These are phyloP conservation scores for Penicillium decumbens DNA, from an alignment of 2,329 filamentous ascomycete genomes.

Conservation along the genomic window DNA sequence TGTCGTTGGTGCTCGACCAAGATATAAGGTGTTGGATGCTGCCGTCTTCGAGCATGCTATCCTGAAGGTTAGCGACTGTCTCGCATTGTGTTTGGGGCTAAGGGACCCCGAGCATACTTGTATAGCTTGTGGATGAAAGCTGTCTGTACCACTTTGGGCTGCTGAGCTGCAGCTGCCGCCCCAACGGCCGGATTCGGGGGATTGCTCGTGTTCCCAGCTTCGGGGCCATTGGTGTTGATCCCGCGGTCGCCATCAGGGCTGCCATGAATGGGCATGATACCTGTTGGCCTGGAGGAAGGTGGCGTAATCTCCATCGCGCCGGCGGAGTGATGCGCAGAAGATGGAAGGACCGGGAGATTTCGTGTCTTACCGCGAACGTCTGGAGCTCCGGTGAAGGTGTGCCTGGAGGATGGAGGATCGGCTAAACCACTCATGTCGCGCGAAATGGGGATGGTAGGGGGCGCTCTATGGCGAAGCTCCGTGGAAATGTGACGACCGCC, in stretches of 20 bases:
- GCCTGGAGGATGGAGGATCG: conserved; percentile 40
- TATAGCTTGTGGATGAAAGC: conserved; percentile 99
- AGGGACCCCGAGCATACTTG: conserved; percentile 60
- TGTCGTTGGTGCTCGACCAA: conserved; percentile 89
- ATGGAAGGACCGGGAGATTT: conserved; percentile 48
- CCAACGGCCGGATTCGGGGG: conserved; percentile 34
- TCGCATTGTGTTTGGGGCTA: neutral
- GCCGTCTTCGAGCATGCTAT: conserved; percentile 91
- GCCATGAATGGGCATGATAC: conserved; percentile 42
- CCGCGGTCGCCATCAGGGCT: conserved; percentile 49
- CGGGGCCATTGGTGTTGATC: conserved; percentile 35
- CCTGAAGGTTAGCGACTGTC: conserved; percentile 17
- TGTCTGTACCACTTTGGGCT: conserved; percentile 96
- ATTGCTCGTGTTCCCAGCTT: conserved; percentile 28
- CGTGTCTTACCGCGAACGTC: conserved; percentile 46
- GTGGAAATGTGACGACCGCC: neutral
- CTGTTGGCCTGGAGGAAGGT: conserved; percentile 44
- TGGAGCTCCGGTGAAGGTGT: conserved; percentile 42
- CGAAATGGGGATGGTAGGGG: conserved; percentile 13
- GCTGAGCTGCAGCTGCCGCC: conserved; percentile 61
- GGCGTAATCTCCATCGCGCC: conserved; percentile 55
- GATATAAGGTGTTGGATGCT: conserved; percentile 93
- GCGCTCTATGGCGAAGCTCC: neutral
- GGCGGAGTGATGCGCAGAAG: conserved; percentile 41
- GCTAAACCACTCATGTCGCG: conserved; percentile 41